These are phyloP conservation scores for Halenospora varia DNA, from an alignment of 495 filamentous ascomycete genomes.

Conservation along the genomic window DNA sequence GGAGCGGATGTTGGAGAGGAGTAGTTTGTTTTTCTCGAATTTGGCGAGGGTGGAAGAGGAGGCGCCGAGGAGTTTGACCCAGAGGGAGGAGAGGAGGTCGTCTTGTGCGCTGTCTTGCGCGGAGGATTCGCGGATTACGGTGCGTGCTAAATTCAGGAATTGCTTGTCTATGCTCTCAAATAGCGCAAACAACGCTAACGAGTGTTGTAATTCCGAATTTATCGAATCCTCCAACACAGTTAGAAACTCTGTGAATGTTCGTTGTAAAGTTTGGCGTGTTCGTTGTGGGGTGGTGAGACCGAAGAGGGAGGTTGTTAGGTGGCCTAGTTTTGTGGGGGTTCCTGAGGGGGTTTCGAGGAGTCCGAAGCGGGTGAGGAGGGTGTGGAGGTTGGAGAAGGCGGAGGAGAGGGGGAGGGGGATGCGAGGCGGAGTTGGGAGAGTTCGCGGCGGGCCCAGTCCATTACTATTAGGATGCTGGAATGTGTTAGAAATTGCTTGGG, in stretches of 20 bases:
- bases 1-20: slow-evolving; percentile 70
- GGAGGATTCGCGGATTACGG: slow-evolving; percentile 78
- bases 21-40: slow-evolving; percentile 78
- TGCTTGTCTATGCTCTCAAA: slow-evolving; percentile 86
- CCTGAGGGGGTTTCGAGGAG: slow-evolving; percentile 61
- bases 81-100: slow-evolving; percentile 77
- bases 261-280: slow-evolving; percentile 73
- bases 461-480: slow-evolving; percentile 73
- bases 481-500: slow-evolving; percentile 7
- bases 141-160: slow-evolving; percentile 81
- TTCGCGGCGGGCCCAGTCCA: slow-evolving; percentile 91
- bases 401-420: slow-evolving; percentile 55
- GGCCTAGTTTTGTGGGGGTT: slow-evolving; percentile 62
- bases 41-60: slow-evolving; percentile 69
- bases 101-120: slow-evolving; percentile 72
- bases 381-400: slow-evolving; percentile 75
- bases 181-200: slow-evolving; percentile 69
- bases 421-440: slow-evolving; percentile 46
- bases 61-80: slow-evolving; percentile 76
- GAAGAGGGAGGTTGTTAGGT: slow-evolving; percentile 62
- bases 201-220: slow-evolving; percentile 72
- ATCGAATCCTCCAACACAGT: slow-evolving; percentile 86
- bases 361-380: slow-evolving; percentile 62
- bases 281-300: slow-evolving; percentile 75
- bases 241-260: slow-evolving; percentile 84